phyloP scores from a whole-genome alignment of 495 filamentous ascomycete species.

The Aspergillus incahuasiensis region DNA sequence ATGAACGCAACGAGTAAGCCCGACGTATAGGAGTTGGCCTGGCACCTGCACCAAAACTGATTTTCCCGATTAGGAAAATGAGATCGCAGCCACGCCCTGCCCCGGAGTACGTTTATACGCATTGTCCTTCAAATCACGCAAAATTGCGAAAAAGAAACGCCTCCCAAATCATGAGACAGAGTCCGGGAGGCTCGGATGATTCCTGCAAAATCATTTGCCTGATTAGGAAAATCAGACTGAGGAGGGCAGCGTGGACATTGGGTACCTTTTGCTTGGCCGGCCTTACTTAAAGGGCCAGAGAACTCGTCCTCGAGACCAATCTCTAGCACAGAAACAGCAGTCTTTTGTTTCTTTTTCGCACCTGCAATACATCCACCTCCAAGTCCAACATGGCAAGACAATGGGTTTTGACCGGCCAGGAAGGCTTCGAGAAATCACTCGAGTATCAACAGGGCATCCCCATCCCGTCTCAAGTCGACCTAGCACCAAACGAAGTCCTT shows the following conservation, averaged over 20 bases:
- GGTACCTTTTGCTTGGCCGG: not conserved
- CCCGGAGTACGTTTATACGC: no score
- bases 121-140: no score
- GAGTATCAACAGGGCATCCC: conserved; percentile 16
- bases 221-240: not conserved
- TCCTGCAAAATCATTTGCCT: not conserved
- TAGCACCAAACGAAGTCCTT: conserved; percentile 24
- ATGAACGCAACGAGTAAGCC: no score
- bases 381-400: conserved; percentile 17
- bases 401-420: conserved; percentile 19
- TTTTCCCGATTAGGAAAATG: conserved; percentile 13
- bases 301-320: no score
- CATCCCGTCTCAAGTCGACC: conserved; percentile 11
- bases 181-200: not conserved
- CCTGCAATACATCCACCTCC: no score
- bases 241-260: not conserved
- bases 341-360: no score
- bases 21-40: no score
- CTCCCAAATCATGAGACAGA: not conserved
- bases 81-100: not conserved
- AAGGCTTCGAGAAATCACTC: conserved; percentile 19
- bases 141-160: no score
- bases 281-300: not conserved
- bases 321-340: no score
- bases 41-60: no score